Conservation (phyloP, 1,284 basidiomycete species). For the Phylloboletellus chloephorus region DNA sequence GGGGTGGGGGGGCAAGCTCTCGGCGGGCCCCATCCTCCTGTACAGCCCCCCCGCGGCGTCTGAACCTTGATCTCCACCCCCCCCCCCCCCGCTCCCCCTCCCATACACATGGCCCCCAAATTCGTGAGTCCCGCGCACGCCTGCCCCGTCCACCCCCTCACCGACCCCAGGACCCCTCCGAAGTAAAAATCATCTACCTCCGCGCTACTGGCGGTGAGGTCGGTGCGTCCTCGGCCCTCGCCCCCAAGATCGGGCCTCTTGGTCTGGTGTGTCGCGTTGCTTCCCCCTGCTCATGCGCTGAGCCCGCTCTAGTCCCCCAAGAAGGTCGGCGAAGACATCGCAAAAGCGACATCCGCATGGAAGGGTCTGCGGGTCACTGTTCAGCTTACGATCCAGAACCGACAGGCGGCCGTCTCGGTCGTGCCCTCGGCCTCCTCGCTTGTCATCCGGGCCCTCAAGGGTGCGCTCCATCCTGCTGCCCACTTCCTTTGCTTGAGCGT, state of each 20-base stretch:
- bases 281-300: background rate
- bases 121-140: conserved; percentile 47
- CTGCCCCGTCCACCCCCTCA: conserved; percentile 11
- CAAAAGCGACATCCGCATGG: conserved; percentile 98
- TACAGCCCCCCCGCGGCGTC: conserved; percentile 48
- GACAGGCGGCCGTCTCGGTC: conserved; percentile 95
- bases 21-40: conserved; percentile 40
- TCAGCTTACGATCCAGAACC: conserved; percentile 99
- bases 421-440: conserved; percentile 98
- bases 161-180: conserved; percentile 72
- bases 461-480: conserved; percentile 37
- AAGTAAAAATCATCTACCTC: conserved; percentile 99
- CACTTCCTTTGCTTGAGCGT: conserved; percentile 1
- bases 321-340: conserved; percentile 99
- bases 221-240: conserved; percentile 96
- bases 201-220: conserved; percentile 99
- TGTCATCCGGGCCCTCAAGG: conserved; percentile 98
- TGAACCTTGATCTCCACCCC: conserved; percentile 45
- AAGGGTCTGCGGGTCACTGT: conserved; percentile 99
- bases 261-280: conserved; percentile 78
- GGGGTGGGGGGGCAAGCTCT: too few relatives aligned
- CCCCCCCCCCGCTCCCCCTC: conserved; percentile 7
- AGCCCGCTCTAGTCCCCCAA: conserved; percentile 82
- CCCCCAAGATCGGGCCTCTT: conserved; percentile 99
- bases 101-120: conserved; percentile 67